phyloP scores from a whole-genome alignment of 345 rosid species.

The Erodium maritimum region DNA sequence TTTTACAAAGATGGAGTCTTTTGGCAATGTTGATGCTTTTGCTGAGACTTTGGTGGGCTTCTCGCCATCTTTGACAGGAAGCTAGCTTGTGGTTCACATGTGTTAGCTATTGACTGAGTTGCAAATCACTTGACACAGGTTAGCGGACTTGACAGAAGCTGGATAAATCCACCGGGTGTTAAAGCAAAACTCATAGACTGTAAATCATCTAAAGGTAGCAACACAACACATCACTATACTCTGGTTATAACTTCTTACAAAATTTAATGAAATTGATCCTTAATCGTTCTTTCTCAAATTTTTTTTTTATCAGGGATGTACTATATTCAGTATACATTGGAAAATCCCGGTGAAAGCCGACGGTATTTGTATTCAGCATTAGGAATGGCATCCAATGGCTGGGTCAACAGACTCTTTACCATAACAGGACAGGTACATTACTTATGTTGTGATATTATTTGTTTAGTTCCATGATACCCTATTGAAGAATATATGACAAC shows the following conservation, averaged over 20 bases:
- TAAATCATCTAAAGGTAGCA: conserved; percentile 54
- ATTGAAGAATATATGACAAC: conserved; percentile 4
- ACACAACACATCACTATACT: neutral
- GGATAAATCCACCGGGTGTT: conserved; percentile 80
- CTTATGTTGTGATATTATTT: neutral
- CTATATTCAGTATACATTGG: conserved; percentile 79
- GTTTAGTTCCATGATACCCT: neutral
- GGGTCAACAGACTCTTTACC: conserved; percentile 85
- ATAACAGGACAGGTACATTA: conserved; percentile 70
- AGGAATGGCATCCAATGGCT: conserved; percentile 84
- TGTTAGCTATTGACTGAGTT: neutral
- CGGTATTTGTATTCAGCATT: conserved; percentile 63
- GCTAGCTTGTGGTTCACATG: neutral
- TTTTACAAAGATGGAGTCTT: conserved; percentile 81
- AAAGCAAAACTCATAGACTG: conserved; percentile 62
- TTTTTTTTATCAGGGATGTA: conserved; percentile 44
- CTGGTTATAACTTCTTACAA: neutral
- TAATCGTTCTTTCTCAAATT: neutral
- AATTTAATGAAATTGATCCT: neutral
- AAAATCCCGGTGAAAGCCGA: conserved; percentile 72
- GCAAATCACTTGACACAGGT: conserved; percentile 26
- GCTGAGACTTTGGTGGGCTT: conserved; percentile 67
- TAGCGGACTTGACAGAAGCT: conserved; percentile 89
- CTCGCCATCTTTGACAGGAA: neutral
- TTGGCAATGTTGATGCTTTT: conserved; percentile 86